Percentiles rank a stretch among this genome's conserved stretches.
These are phyloP conservation scores for Oryza australiensis DNA, from an alignment of 176 grass and related monocot species.

Conservation along the genomic window DNA sequence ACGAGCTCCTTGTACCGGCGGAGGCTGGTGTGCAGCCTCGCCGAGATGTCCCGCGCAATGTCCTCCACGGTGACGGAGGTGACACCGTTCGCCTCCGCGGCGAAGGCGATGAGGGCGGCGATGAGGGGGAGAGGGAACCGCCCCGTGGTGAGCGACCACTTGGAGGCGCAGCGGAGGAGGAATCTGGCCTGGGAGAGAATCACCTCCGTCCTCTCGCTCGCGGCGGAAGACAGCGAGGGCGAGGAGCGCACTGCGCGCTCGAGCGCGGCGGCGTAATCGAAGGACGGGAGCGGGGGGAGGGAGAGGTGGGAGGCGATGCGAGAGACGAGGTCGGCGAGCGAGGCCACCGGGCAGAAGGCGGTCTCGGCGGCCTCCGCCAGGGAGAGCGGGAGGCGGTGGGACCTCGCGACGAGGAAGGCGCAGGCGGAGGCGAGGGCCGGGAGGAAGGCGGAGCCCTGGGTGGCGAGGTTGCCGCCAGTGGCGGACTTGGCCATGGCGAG, in stretches of 20 bases:
- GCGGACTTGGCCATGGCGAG: constrained; percentile 47
- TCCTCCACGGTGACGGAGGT: constrained; percentile 42
- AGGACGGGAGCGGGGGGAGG: constrained; percentile 53
- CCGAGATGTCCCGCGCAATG: constrained; percentile 51
- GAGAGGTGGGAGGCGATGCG: constrained; percentile 46
- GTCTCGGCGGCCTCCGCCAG: constrained; percentile 53
- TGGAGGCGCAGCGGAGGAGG: constrained; percentile 64
- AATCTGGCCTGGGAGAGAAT: constrained; percentile 61
- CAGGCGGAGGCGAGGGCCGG: constrained; percentile 57
- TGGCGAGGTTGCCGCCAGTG: constrained; percentile 49
- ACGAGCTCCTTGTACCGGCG: constrained; percentile 59
- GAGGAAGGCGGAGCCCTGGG: constrained; percentile 46
- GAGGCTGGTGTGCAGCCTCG: constrained; percentile 44
- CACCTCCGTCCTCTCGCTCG: constrained; percentile 25
- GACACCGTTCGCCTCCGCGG: constrained; percentile 49
- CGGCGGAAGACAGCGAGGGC: constrained; percentile 22
- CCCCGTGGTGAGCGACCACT: constrained; percentile 80
- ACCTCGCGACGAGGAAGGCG: constrained; percentile 52
- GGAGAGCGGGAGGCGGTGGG: constrained; percentile 55
- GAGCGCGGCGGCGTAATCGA: constrained; percentile 47
- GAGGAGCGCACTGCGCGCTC: constrained; percentile 44
- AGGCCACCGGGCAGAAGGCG: constrained; percentile 24
- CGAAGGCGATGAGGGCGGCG: constrained; percentile 49
- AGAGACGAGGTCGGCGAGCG: constrained; percentile 50
- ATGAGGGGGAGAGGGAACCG: constrained; percentile 59